Base-by-base conservation (phyloP, 2,329 filamentous ascomycete species). In the Rhynchosporium graminicola region DNA sequence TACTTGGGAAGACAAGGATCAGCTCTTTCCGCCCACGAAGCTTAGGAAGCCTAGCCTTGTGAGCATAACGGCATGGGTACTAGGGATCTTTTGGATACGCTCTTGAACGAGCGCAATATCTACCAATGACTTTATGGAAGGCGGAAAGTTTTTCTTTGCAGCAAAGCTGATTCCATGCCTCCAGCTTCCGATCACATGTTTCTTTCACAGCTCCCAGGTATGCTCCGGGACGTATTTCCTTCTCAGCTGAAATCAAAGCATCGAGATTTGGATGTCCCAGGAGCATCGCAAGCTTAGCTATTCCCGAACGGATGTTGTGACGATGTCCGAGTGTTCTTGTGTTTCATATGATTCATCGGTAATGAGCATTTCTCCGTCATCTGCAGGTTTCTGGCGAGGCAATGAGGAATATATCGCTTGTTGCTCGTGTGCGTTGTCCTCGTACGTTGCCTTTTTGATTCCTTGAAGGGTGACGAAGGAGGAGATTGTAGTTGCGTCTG, bases 1-100 rank as follows among this genome's bases (percentile, higher is more conserved):
- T 20, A 20, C 31, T 15, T n/a, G 42, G 20, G 20, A 45, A n/a
- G 12, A 6, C 43, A 46, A 26, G n/a, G 26, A 8, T n/a, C 10
- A 20, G n/a, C 3, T 38, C 51, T 28, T 54, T 7, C 4, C 9
- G 12, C 28, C 10, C 33, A 42, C 51, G 40, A 33, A 54, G 36
- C 51, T 54, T 54, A 15, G 36, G 10, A 20, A 52, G 50, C 29
- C 47, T 52, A 54, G 38, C 10, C 33, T 40, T 54, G 51, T 36
- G 33, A 54, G 40, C 13, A 28, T 15, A 28, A 2, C 10, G n/a
- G 12, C 38, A 6, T 10, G 33, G 40, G n/a, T 7, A 12, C 9
- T n/a, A 7, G 43, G 4, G 43, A 45, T 7, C 20, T 15, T 45
- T 15, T 20, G 5, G 43, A 15, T 45, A 20, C 5, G 13, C 3